Evolutionary conservation across 306 rosid species (phyloP).

Genomic region (Hippophae tibetana): DNA sequence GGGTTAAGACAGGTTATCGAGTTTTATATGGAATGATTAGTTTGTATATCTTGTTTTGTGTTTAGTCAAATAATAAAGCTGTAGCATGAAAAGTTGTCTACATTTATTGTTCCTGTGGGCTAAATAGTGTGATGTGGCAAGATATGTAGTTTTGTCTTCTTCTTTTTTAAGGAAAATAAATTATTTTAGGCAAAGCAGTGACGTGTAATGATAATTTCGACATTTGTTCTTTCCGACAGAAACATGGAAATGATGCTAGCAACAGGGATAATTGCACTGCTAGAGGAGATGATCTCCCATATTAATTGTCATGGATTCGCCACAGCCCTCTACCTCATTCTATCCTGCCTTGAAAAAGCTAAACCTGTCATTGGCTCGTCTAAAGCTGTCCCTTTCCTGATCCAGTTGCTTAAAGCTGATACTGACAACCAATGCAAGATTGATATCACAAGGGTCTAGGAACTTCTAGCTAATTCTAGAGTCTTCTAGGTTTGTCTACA

Average conservation of each 20-base stretch:
- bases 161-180: not conserved
- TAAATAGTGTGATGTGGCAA: no score
- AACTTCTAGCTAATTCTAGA: no score
- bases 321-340: slow-evolving; percentile 77
- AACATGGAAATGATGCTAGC: slow-evolving; percentile 78
- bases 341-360: slow-evolving; percentile 85
- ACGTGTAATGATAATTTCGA: not conserved
- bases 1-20: not conserved
- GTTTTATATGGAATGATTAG: no score
- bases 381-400: slow-evolving; percentile 63
- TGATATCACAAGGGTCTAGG: no score
- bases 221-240: slow-evolving; percentile 29
- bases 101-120: no score
- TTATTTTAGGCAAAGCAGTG: not conserved
- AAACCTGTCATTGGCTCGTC: slow-evolving; percentile 60
- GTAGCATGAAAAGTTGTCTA: no score
- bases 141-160: no score
- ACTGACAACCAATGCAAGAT: slow-evolving; percentile 58
- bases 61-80: no score
- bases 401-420: slow-evolving; percentile 46
- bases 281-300: slow-evolving; percentile 66
- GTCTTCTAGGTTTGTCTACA: no score
- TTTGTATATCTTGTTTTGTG: no score
- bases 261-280: slow-evolving; percentile 56
- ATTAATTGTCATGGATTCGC: slow-evolving; percentile 54